Base-by-base conservation (phyloP, 1,139 yeast species). In the Komagataea norvegica region DNA sequence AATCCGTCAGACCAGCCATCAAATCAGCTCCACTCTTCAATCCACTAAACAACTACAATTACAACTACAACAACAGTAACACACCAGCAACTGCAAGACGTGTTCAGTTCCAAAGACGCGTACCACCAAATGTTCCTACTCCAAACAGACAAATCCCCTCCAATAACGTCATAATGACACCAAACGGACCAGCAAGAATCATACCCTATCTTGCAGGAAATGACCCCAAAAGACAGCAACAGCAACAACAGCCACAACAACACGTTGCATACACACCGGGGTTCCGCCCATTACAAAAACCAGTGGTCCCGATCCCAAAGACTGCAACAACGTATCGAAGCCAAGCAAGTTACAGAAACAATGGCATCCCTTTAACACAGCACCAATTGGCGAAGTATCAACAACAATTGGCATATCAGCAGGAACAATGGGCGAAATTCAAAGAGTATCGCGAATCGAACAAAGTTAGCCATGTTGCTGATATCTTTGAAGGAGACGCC, bases 401-500 rank as follows among this genome's bases (percentile, higher is more conserved):
- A 23, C 51, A 49, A 25, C 54, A 51, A 22, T 20, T 43, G 23
- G 48, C 46, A 5, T 47, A 42, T 30, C 54, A 49, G 21, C 55
- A 51, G 29, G 47, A 46, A 23, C 53, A 47, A 27, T 48, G 49
- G 54, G 46, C 46, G 18, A 49, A 45, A 31, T 49, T 48, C 33
- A 48, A 45, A 30, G 46, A 47, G 20, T 51, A 43, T 16, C 44
- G 47, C 20, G 49, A 46, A 9, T 44, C 47, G 2, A 31, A 32
- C 19, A 43, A 31, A 22, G 40, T 27, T 10, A 43, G 31, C 16
- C 54, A 49, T 41, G 59, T 68, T 5, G 68, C 73, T 7, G 79
- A 74, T 48, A 73, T 74, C 3, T 76, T 70, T 50, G 65, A 62
- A 34, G 74, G 71, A 4, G 76, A 72, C 44, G 62, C 61, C 26